These are phyloP conservation scores for Wallacemonas rigidus DNA, from an alignment of 208 protist genomes.

Conservation along the genomic window DNA sequence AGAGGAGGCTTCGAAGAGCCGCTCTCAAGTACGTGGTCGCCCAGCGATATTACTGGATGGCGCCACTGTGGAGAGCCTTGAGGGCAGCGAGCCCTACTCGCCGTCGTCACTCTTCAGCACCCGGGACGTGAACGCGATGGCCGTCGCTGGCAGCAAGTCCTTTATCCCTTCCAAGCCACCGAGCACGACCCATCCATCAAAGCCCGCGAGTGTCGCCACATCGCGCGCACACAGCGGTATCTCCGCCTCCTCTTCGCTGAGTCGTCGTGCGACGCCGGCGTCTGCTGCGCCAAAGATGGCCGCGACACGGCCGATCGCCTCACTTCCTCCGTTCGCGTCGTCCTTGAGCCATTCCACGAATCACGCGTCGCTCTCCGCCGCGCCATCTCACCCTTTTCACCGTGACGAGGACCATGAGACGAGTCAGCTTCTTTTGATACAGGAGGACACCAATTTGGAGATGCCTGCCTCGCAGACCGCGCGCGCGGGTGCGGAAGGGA, in stretches of 20 bases:
- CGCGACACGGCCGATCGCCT: background rate
- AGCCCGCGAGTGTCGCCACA: background rate
- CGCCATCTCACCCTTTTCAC: slow-evolving; percentile 6
- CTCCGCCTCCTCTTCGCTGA: background rate
- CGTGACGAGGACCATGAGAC: slow-evolving; percentile 10
- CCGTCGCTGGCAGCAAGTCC: background rate
- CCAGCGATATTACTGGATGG: slow-evolving; percentile 43
- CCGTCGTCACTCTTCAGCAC: slow-evolving; percentile 19
- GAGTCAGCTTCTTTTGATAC: slow-evolving; percentile 8
- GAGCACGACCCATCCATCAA: background rate
- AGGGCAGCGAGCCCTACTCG: slow-evolving; percentile 2
- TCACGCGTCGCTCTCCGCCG: slow-evolving; percentile 1
- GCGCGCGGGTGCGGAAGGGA: background rate
- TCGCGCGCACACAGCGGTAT: slow-evolving; percentile 6
- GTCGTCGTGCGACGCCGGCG: background rate
- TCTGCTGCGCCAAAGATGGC: background rate
- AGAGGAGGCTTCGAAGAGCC: slow-evolving; percentile 36
- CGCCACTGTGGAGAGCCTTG: slow-evolving; percentile 16
- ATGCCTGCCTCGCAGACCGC: background rate
- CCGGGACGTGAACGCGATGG: slow-evolving; percentile 23
- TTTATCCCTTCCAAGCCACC: background rate
- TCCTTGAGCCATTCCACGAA: background rate
- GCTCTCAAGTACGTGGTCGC: slow-evolving; percentile 36
- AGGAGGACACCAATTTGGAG: slow-evolving; percentile 11
- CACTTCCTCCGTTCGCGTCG: slow-evolving; percentile 9